Conservation (phyloP, 2,329 filamentous ascomycete species). For the Camillea tinctor region DNA sequence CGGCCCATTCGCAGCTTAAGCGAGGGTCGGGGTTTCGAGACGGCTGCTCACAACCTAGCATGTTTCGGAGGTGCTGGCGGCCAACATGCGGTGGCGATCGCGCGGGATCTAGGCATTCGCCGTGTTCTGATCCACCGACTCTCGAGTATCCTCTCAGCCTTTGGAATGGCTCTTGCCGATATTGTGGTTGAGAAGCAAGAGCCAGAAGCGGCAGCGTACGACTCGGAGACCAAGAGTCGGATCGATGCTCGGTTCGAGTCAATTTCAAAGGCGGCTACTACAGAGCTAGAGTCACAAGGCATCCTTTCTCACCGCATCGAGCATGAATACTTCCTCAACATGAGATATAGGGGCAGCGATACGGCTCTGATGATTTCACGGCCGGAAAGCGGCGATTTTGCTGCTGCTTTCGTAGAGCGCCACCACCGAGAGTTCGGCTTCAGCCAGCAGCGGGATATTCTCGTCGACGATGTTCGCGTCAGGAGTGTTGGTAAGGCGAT, state of each 20-base stretch:
- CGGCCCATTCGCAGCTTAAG: conserved; percentile 62
- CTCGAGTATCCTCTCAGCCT: conserved; percentile 36
- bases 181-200: conserved; percentile 37
- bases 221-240: conserved; percentile 2
- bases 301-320: conserved; percentile 41
- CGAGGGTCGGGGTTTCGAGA: conserved; percentile 50
- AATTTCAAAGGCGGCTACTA: conserved; percentile 32
- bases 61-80: conserved; percentile 70
- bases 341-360: conserved; percentile 43
- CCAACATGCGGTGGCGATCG: conserved; percentile 50
- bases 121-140: conserved; percentile 40
- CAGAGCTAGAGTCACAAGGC: conserved; percentile 42
- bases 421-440: conserved; percentile 45
- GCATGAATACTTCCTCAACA: conserved; percentile 41
- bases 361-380: conserved; percentile 42
- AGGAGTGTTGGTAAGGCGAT: conserved; percentile 35
- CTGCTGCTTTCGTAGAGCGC: conserved; percentile 33
- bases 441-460: conserved; percentile 36
- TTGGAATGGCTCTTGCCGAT: conserved; percentile 41
- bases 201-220: conserved; percentile 29
- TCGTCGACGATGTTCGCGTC: conserved; percentile 44
- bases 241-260: conserved; percentile 28
- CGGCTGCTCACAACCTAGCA: conserved; percentile 32
- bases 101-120: conserved; percentile 38
- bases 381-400: conserved; percentile 33